Percentiles rank a stretch among this genome's conserved stretches.
Evolutionary conservation across 345 rosid species (phyloP).

Genomic region (Acer yangbiense): DNA sequence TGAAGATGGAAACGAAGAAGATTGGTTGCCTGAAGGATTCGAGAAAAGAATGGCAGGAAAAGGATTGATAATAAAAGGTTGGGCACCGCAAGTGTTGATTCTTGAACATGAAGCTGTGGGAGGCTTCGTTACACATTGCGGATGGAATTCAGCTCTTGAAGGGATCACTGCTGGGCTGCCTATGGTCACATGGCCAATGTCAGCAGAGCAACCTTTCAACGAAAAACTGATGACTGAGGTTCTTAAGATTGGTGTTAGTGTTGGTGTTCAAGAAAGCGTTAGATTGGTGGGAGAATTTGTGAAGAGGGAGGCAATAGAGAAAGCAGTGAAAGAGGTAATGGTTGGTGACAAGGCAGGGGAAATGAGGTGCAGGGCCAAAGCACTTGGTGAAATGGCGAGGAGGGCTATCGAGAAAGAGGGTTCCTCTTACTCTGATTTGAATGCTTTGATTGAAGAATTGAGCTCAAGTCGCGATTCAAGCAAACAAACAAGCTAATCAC

Average conservation of each 20-base stretch:
- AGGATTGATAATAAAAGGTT: conserved; percentile 56
- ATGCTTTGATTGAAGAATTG: too few relatives aligned
- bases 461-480: too few relatives aligned
- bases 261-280: conserved; percentile 34
- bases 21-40: conserved; percentile 45
- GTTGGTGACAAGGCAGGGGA: conserved; percentile 32
- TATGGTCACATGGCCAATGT: conserved; percentile 53
- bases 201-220: conserved; percentile 53
- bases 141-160: conserved; percentile 64
- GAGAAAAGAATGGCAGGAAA: conserved; percentile 36
- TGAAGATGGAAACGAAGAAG: conserved; percentile 26
- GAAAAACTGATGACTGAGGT: conserved; percentile 49
- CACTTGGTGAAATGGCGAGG: too few relatives aligned
- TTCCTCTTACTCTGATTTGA: too few relatives aligned
- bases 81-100: conserved; percentile 66
- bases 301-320: conserved; percentile 36
- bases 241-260: conserved; percentile 37
- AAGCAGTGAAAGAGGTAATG: conserved; percentile 35
- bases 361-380: conserved; percentile 31
- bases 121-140: conserved; percentile 62
- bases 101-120: conserved; percentile 56
- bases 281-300: conserved; percentile 25
- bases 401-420: too few relatives aligned
- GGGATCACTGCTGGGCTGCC: conserved; percentile 52
- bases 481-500: not conserved